phyloP scores from a whole-genome alignment of 306 rosid genomes.

The Malus domestica region ASM211411v1 NC_041796.1:30833501-30834000 shows the following conservation, averaged over 20 bases:
- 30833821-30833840: background rate
- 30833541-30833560: background rate
- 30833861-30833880: background rate
- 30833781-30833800: background rate
- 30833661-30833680: too few relatives aligned
- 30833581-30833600: too few relatives aligned
- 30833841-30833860: too few relatives aligned
- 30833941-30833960: background rate
- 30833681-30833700: too few relatives aligned
- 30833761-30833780: too few relatives aligned
- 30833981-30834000: background rate
- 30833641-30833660: too few relatives aligned
- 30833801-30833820: background rate
- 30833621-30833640: too few relatives aligned
- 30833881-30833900: constrained; percentile 21
- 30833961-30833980: constrained; percentile 1
- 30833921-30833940: background rate
- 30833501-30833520: background rate
- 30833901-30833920: constrained; percentile 11
- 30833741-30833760: too few relatives aligned
- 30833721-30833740: too few relatives aligned
- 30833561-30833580: background rate
- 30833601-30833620: too few relatives aligned
- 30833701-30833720: too few relatives aligned
- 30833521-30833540: background rate